Percentiles rank a stretch among this genome's conserved stretches.
These are phyloP conservation scores for Fusarium sp. DNA, from an alignment of 2,329 filamentous ascomycete genomes.

Conservation along the genomic window DNA sequence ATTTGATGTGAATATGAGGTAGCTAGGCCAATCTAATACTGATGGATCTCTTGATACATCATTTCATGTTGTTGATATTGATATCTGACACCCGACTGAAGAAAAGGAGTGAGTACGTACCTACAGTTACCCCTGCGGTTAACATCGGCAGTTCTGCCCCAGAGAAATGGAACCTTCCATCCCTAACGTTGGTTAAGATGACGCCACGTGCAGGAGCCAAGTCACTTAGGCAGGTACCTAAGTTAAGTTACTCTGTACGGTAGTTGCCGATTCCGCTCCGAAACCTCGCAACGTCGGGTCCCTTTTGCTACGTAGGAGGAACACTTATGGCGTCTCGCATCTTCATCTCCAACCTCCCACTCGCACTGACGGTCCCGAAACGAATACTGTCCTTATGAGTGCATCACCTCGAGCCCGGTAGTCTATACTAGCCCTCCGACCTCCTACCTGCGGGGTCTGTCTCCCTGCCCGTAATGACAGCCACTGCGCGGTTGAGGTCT, in stretches of 20 bases:
- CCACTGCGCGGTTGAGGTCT: conserved; percentile 68
- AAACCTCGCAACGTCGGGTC: conserved; percentile 15
- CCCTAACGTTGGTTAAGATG: conserved; percentile 28
- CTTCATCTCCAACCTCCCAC: conserved; percentile 1
- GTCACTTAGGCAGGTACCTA: conserved; percentile 28
- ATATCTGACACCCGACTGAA: background rate
- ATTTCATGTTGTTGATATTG: background rate
- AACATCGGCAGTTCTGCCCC: conserved; percentile 30
- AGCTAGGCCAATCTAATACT: too few species aligned
- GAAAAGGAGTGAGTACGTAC: background rate
- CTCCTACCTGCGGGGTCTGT: conserved; percentile 10
- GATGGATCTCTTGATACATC: too few species aligned
- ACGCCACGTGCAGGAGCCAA: conserved; percentile 40
- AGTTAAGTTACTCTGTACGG: conserved; percentile 10
- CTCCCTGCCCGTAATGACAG: conserved; percentile 61
- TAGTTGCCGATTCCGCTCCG: conserved; percentile 38
- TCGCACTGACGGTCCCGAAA: conserved; percentile 1
- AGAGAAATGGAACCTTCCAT: conserved; percentile 8
- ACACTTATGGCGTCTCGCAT: background rate
- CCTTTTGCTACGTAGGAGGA: conserved; percentile 1
- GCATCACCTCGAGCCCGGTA: conserved; percentile 23
- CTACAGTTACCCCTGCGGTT: conserved; percentile 22
- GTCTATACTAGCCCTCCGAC: conserved; percentile 7
- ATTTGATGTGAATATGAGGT: too few species aligned
- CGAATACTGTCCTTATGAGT: conserved; percentile 27